Conservation (phyloP, 2,329 filamentous ascomycete species). For the Grosmannia penicillata region DNA sequence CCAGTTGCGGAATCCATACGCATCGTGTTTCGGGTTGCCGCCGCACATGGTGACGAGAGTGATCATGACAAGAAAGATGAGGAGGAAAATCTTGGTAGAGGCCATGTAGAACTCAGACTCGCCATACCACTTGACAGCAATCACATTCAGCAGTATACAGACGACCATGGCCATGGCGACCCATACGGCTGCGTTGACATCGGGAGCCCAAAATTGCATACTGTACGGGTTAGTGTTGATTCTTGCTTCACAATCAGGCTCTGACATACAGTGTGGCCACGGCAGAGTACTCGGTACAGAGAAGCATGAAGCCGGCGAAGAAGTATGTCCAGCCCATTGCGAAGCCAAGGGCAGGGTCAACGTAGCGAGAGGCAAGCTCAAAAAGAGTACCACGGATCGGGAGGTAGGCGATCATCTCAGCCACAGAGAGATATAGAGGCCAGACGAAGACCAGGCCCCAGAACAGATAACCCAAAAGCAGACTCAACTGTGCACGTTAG, state of each 20-base stretch:
- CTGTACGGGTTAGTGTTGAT: too few species aligned
- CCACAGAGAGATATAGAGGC: slow-evolving; percentile 48
- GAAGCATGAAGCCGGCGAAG: slow-evolving; percentile 22
- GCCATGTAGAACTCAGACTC: slow-evolving; percentile 32
- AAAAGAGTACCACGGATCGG: slow-evolving; percentile 49
- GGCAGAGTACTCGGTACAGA: slow-evolving; percentile 24
- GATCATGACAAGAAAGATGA: slow-evolving; percentile 41
- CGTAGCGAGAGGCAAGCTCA: slow-evolving; percentile 48
- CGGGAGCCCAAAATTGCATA: slow-evolving; percentile 28
- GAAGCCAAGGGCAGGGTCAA: slow-evolving; percentile 48
- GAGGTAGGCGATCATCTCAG: slow-evolving; percentile 49
- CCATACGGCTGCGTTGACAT: slow-evolving; percentile 31
- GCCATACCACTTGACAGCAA: slow-evolving; percentile 17
- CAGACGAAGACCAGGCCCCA: slow-evolving; percentile 37
- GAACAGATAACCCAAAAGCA: slow-evolving; percentile 43
- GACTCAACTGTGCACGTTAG: slow-evolving; percentile 17
- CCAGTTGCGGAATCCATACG: slow-evolving; percentile 27
- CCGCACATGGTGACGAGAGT: slow-evolving; percentile 40
- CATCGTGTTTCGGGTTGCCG: slow-evolving; percentile 33
- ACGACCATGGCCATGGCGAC: slow-evolving; percentile 34
- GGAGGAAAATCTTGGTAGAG: slow-evolving; percentile 27
- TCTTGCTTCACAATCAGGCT: too few species aligned
- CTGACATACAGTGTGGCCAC: slow-evolving; percentile 21
- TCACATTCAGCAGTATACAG: slow-evolving; percentile 8
- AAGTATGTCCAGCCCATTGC: slow-evolving; percentile 30